These are phyloP conservation scores for Cutaneotrichosporon sp. DNA, from an alignment of 1,284 basidiomycete genomes.

Conservation along the genomic window DNA sequence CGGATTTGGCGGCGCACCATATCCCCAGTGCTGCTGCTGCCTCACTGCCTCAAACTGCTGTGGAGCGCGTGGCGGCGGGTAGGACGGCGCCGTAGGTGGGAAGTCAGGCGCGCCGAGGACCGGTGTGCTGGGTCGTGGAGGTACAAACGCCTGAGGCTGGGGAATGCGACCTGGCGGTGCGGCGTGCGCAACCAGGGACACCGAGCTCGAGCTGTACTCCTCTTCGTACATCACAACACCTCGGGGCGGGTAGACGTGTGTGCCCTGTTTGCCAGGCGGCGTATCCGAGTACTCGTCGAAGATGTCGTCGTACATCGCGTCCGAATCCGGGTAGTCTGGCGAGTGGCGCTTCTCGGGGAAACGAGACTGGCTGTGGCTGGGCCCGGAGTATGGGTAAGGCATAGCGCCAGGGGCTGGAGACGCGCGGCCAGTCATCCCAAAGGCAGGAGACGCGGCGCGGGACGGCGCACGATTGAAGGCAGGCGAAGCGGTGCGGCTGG, in stretches of 20 bases:
- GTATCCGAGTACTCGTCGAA: conserved; percentile 2
- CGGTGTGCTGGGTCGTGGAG: neutral
- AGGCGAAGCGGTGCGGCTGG: neutral
- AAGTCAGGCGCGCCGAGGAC: neutral
- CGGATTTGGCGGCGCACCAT: neutral
- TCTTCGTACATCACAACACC: neutral
- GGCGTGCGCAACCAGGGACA: neutral
- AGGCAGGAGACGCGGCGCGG: neutral
- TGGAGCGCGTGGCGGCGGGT: neutral
- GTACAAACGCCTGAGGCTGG: neutral
- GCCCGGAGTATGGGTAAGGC: neutral
- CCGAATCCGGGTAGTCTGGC: conserved; percentile 3
- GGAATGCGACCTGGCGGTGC: neutral
- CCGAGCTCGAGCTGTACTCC: neutral
- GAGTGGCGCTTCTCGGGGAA: neutral
- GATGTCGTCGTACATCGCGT: neutral
- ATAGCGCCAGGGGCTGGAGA: neutral
- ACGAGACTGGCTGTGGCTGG: neutral
- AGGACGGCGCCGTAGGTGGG: neutral
- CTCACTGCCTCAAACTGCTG: neutral
- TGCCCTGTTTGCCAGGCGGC: too few relatives aligned
- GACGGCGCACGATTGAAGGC: neutral
- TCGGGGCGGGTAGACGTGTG: neutral
- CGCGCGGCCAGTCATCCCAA: neutral
- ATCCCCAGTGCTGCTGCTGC: neutral